A percentile compares a stretch with the other conserved stretches of the same genome.
These are phyloP conservation scores for Elongisporangium senticosum DNA, from an alignment of 352 stramenopile genomes.

Conservation along the genomic window DNA sequence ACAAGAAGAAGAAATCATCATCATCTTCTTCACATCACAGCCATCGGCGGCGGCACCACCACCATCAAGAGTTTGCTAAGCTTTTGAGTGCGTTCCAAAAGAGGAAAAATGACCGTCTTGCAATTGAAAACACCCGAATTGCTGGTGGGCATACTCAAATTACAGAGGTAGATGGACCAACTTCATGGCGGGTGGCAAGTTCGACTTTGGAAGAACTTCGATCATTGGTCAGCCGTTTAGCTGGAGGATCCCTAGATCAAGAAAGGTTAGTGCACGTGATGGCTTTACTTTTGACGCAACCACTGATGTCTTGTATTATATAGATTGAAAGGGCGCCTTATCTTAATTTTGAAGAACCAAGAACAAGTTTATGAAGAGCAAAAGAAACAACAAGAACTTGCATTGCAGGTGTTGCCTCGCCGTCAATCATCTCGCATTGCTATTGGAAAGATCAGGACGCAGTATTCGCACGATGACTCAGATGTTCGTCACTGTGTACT, in stretches of 20 bases:
- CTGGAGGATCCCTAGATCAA: conserved; percentile 67
- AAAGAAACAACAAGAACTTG: conserved; percentile 60
- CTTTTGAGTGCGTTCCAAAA: conserved; percentile 47
- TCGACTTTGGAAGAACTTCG: conserved; percentile 61
- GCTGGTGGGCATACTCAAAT: conserved; percentile 23
- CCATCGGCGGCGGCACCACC: conserved; percentile 37
- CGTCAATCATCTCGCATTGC: conserved; percentile 80
- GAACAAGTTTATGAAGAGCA: conserved; percentile 63
- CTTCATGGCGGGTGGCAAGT: conserved; percentile 63
- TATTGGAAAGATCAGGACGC: conserved; percentile 67
- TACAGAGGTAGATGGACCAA: conserved; percentile 39
- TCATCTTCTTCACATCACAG: conserved; percentile 58
- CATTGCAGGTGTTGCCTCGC: conserved; percentile 73
- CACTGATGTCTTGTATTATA: not conserved
- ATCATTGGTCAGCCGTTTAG: conserved; percentile 42
- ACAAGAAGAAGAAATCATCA: conserved; percentile 64
- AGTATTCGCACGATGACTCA: conserved; percentile 48
- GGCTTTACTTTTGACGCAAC: not conserved
- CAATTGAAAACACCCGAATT: conserved; percentile 53
- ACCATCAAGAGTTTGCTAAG: conserved; percentile 64
- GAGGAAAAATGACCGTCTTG: conserved; percentile 49
- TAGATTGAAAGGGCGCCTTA: conserved; percentile 63
- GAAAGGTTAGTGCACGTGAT: conserved; percentile 28
- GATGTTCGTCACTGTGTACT: conserved; percentile 23
- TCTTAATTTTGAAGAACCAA: conserved; percentile 73